Base-by-base conservation (phyloP, 139 green algal species). In the Haematococcus sp. region DNA sequence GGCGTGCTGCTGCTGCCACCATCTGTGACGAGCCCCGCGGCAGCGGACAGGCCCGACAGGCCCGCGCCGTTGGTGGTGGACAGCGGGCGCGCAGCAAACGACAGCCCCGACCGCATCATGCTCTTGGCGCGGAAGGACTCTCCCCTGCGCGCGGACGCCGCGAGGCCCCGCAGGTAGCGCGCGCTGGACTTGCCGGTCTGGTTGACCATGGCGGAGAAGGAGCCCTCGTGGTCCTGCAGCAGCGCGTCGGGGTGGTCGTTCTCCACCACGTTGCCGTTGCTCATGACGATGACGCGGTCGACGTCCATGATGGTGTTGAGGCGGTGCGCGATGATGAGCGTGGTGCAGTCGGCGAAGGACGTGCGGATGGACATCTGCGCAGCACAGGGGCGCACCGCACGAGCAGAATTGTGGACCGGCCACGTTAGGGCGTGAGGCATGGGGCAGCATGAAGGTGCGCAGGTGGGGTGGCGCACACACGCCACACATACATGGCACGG, bases 311-410 rank as follows among this genome's bases (percentile, higher is more conserved):
- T 91, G 34, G 90, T 93, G 80, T 90, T 86, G 34, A 93, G 84
- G 40, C 91, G 80, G 81, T 97, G 89, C 4, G 92, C 93, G 71
- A 98, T 97, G 66, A 90, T 95, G 32, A 98, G 83, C 69, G 93
- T 88, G 13, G 93, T 98, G 79, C 81, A 89, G 68, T 87, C 63
- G 22, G 76, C 76, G 70, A 98, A 98, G 43, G 88, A 85, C 25
- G 81, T 77, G 58, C 93, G 83, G 44, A 98, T 93, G 63, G 92
- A 91, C 13, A 74, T 78, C 85, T 98, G 94, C 11, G 11, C 7
- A 7, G 40, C 40, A 40, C 25, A 64, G 56, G 56, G 9, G n/a
- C n/a, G 46, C 15, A 55, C 15, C 17, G 46, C 15, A 55, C 46
- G n/a, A 55, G 46, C 46, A 55, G 46, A 55, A 17, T n/a, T n/a